phyloP scores from a whole-genome alignment of 129 eudicot genomes.

The Logfia minima region DNA sequence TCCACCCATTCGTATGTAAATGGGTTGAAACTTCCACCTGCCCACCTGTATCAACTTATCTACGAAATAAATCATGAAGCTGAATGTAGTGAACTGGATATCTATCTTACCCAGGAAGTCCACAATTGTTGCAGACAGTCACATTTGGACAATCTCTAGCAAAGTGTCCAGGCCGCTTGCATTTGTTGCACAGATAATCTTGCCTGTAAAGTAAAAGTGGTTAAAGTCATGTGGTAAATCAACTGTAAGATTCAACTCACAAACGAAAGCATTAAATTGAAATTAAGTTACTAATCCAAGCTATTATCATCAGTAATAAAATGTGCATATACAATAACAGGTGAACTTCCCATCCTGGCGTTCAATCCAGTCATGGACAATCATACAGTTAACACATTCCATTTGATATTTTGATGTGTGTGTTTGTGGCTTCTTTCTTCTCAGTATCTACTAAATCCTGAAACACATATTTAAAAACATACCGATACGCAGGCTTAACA shows the following conservation, averaged over 20 bases:
- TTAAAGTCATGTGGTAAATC: background rate
- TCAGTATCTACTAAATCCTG: background rate
- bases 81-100: background rate
- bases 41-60: slow-evolving; percentile 4
- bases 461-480: slow-evolving; percentile 18
- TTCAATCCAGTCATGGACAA: slow-evolving; percentile 8
- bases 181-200: slow-evolving; percentile 68
- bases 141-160: slow-evolving; percentile 77
- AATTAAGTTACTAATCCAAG: slow-evolving; percentile 10
- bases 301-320: background rate
- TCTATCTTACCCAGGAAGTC: slow-evolving; percentile 68
- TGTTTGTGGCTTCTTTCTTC: background rate
- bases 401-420: slow-evolving; percentile 5
- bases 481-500: slow-evolving; percentile 48
- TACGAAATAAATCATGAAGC: background rate
- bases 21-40: background rate
- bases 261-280: background rate
- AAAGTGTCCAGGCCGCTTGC: slow-evolving; percentile 80
- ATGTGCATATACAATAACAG: slow-evolving; percentile 1
- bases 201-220: slow-evolving; percentile 45
- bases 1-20: background rate
- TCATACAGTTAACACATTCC: slow-evolving; percentile 9
- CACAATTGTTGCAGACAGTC: slow-evolving; percentile 86
- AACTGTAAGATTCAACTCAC: background rate
- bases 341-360: background rate